Conservation (phyloP, 352 stramenopile species). For the Phytophthora megakarya region DNA sequence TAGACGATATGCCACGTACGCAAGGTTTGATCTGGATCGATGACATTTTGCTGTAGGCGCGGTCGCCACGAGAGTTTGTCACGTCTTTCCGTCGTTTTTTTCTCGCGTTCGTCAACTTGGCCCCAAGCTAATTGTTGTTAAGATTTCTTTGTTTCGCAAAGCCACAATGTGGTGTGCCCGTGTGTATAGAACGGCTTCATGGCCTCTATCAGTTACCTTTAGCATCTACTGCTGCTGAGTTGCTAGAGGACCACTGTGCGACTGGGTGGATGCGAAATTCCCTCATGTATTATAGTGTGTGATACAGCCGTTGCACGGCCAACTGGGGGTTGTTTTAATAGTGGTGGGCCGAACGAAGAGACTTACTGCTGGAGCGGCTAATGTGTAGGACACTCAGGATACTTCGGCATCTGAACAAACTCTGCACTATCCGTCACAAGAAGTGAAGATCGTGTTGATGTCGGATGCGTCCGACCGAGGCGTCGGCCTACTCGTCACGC, state of each 20-base stretch:
- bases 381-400: too few relatives aligned
- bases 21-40: too few relatives aligned
- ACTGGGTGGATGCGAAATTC: conserved; percentile 25
- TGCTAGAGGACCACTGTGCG: conserved; percentile 37
- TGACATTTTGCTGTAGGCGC: too few relatives aligned
- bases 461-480: conserved; percentile 1
- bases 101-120: conserved; percentile 1
- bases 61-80: neutral
- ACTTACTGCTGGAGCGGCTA: too few relatives aligned
- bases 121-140: conserved; percentile 30
- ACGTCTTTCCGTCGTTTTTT: conserved; percentile 17
- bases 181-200: conserved; percentile 9
- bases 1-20: conserved; percentile 17
- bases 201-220: neutral
- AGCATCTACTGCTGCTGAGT: conserved; percentile 13
- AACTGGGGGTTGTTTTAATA: too few relatives aligned
- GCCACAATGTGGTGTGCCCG: conserved; percentile 27
- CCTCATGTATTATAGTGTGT: conserved; percentile 30
- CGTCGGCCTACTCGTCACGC: neutral
- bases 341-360: too few relatives aligned
- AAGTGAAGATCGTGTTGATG: neutral
- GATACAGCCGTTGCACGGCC: too few relatives aligned
- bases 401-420: neutral
- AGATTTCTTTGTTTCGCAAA: conserved; percentile 23
- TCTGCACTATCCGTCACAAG: neutral